A percentile compares a stretch with the other conserved stretches of the same genome.
These are phyloP conservation scores for Conidiobolus incongruus DNA, from an alignment of 371 early-diverging fungal species.

Conservation along the genomic window DNA sequence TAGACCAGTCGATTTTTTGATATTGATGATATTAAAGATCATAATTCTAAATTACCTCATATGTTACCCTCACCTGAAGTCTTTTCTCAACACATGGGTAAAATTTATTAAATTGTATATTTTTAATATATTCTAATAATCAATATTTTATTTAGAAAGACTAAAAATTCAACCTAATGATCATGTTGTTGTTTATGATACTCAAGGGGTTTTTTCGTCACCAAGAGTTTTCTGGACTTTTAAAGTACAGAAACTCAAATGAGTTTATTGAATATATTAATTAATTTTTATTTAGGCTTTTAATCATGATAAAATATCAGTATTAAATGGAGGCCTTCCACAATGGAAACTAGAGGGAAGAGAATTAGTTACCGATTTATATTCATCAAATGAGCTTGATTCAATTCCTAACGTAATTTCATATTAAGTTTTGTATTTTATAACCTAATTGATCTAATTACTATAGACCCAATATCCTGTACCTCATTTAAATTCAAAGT, in stretches of 20 bases:
- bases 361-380: slow-evolving; percentile 11
- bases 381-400: slow-evolving; percentile 9
- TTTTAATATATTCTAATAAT: background rate
- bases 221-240: slow-evolving; percentile 67
- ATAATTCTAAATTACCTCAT: slow-evolving; percentile 36
- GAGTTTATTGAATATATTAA: background rate
- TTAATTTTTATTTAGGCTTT: slow-evolving; percentile 24
- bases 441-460: background rate
- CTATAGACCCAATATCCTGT: background rate
- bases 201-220: slow-evolving; percentile 37
- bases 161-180: slow-evolving; percentile 43
- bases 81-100: slow-evolving; percentile 36
- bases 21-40: slow-evolving; percentile 49
- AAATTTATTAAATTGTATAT: background rate
- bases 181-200: slow-evolving; percentile 58
- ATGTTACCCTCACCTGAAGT: slow-evolving; percentile 43
- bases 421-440: background rate
- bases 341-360: slow-evolving; percentile 43
- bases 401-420: background rate
- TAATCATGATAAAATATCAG: slow-evolving; percentile 60
- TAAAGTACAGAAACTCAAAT: slow-evolving; percentile 17
- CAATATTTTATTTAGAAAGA: slow-evolving; percentile 12
- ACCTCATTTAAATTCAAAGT: slow-evolving; percentile 10
- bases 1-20: slow-evolving; percentile 41
- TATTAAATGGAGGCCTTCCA: slow-evolving; percentile 72